Evolutionary conservation across 2,329 filamentous ascomycete species (phyloP), one percentile per base, ranked within the genome.

Genomic region (Pseudocercospora musae): DNA sequence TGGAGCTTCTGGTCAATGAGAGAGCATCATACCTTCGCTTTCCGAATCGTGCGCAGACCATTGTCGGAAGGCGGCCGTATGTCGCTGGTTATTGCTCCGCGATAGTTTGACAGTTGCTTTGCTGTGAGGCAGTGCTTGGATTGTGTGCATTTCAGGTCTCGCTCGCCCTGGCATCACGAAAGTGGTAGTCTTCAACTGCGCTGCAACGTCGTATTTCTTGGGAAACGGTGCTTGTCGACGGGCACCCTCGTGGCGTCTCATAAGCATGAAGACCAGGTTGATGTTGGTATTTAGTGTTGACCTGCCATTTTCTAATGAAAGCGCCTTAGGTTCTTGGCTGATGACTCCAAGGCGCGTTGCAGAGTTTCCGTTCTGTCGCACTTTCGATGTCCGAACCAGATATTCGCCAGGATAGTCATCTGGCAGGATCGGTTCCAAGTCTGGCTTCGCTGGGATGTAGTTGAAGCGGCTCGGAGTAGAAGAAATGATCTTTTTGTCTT

Each of bases 361-460:
- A 6, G 25, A 20, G 8, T 27, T 21, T 18, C 59, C 27, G 1
- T 20, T 31, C 21, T 55, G 31, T 25, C 50, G 31, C 13, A 55
- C 21, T 20, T 62, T 63, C 25, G 58, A 52, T 10, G 60, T 57
- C 10, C 63, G 60, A 9, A 63, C 46, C 10, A 52, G n/a, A 42
- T 66, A 66, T 20, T 66, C 60, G 7, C 50, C 63, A 0, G 63
- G 57, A 31, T 56, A 66, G 40, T 66, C 63, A 37, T 66, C 63
- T 0, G 60, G 42, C 1, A 59, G 54, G 4, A 66, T 27, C 3
- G 54, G 60, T 10, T 50, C 29, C 33, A 44, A 55, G 1, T 33
- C 52, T n/a, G 49, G 27, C 6, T 49, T 27, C 4, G 27, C 50
- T 21, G 62, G 60, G 1, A 62, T 20, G 31, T 61, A 63, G 20